A percentile compares a stretch with the other conserved stretches of the same genome.
Evolutionary conservation across 2,329 filamentous ascomycete species (phyloP).

Genomic region (Pestalotiopsis sp.): DNA sequence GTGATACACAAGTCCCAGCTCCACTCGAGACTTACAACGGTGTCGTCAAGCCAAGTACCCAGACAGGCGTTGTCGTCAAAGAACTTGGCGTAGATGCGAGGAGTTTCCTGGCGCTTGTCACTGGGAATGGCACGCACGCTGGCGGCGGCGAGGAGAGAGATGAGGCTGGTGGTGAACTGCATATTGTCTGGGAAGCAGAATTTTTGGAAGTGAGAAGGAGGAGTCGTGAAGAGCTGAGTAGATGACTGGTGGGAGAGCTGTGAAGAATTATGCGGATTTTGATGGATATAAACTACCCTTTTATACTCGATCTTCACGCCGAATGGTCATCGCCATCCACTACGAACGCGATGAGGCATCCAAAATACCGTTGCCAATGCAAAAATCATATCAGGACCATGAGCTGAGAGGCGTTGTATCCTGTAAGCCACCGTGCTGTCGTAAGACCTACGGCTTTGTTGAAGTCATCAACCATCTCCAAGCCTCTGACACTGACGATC

Average conservation of each 20-base stretch:
- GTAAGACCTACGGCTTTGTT: constrained; percentile 1
- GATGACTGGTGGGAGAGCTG: constrained; percentile 26
- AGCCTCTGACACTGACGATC: not conserved
- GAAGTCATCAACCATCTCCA: not conserved
- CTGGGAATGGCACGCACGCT: constrained; percentile 1
- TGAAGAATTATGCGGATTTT: not conserved
- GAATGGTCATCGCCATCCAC: not conserved
- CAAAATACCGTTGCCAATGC: not conserved
- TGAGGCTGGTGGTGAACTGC: constrained; percentile 12
- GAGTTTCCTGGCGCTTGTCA: constrained; percentile 11
- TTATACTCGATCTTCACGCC: constrained; percentile 10
- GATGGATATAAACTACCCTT: not conserved
- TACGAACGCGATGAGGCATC: not conserved
- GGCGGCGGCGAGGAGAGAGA: constrained; percentile 7
- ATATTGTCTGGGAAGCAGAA: not conserved
- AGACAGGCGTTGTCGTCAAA: constrained; percentile 10
- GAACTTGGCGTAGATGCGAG: constrained; percentile 17
- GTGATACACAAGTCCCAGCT: not conserved
- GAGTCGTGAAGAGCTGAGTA: constrained; percentile 18
- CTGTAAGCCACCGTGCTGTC: constrained; percentile 5
- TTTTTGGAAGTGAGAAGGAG: too few relatives aligned
- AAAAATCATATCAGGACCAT: not conserved
- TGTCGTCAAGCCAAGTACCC: constrained; percentile 16
- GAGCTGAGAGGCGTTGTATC: not conserved
- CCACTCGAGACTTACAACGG: not conserved